Evolutionary conservation across 192 early-diverging fungal species (phyloP), one percentile per base, ranked within the genome.

Genomic region (Linnemannia zychae): DNA sequence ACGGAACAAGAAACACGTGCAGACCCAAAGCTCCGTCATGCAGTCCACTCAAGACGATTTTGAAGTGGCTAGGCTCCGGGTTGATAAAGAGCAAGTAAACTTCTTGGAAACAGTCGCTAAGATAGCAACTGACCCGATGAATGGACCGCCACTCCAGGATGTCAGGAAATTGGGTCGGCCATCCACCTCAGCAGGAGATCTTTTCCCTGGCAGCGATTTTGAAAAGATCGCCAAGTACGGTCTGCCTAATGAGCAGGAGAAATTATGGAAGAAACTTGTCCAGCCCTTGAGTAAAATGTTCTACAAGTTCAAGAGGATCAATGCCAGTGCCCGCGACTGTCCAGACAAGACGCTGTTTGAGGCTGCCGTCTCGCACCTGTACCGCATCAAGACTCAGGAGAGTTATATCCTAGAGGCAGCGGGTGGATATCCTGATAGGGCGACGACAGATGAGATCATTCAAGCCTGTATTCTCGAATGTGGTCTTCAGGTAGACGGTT

Each of bases 391-490:
- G 31, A 50, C 69, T 0, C 18, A 66, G 40, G 73, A 65, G 7
- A 65, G 28, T 9, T 1, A 7, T 4, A 4, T 33, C 9, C 1
- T 33, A 0, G 38, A 74, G 7, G 37, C 20, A 1, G n/a, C 20
- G 20, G 52, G 34, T 36, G n/a, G 48, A n/a, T 47, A 47, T 22
- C 46, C 12, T 2, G 65, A 67, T 44, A 13, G 12, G 34, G 33
- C 34, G 1, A n/a, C 53, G 2, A 72, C 68, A 0, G 71, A 76
- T 0, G 66, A 72, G 28, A 65, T 87, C 0, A 78, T 87, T 20
- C 67, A 87, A n/a, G 48, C 9, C 5, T 87, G 86, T 65, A 83
- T 87, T 49, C 37, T 36, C 17, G 77, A 87, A 24, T 87, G 80
- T n/a, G 86, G 86, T 18, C 75, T 87, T 7, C 86, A 80, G 16